phyloP scores from a whole-genome alignment of 139 green algal genomes.

The Chlorella sorokiniana region DNA sequence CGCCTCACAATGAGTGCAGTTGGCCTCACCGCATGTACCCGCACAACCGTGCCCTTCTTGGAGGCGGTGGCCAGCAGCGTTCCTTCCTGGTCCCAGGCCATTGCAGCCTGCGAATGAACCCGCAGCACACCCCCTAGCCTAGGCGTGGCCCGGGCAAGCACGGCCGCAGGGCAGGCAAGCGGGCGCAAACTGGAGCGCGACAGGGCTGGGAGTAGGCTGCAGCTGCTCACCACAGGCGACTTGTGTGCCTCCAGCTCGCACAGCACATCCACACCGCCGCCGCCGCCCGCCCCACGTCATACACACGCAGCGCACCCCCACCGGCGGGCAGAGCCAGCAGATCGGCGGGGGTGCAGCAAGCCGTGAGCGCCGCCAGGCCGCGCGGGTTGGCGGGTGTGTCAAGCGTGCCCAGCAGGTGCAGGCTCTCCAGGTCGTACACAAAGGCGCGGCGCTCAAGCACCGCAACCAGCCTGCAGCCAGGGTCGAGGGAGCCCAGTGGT shows the following conservation, averaged over 20 bases:
- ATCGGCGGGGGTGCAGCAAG: slow-evolving; percentile 40
- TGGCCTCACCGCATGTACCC: slow-evolving; percentile 53
- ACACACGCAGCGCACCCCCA: slow-evolving; percentile 61
- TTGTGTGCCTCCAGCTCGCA: slow-evolving; percentile 80
- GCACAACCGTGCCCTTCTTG: slow-evolving; percentile 80
- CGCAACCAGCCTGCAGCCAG: slow-evolving; percentile 65
- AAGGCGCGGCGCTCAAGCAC: slow-evolving; percentile 58
- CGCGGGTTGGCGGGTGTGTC: slow-evolving; percentile 55
- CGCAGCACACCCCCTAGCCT: too few species aligned
- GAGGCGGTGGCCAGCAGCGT: slow-evolving; percentile 78
- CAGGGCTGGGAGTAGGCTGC: neutral
- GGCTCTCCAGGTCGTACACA: slow-evolving; percentile 63
- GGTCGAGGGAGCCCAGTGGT: neutral
- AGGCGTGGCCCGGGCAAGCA: neutral
- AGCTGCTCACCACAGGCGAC: slow-evolving; percentile 49
- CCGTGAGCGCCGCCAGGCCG: slow-evolving; percentile 60
- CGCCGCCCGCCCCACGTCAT: slow-evolving; percentile 48
- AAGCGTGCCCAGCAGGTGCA: slow-evolving; percentile 58
- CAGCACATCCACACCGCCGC: slow-evolving; percentile 56
- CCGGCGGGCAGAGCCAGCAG: slow-evolving; percentile 74
- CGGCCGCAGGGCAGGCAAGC: neutral
- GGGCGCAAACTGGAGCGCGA: neutral
- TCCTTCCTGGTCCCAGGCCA: slow-evolving; percentile 56
- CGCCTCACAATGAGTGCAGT: neutral
- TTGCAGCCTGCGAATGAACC: slow-evolving; percentile 43